phyloP scores from a whole-genome alignment of 331 rosid species.

The Pyracantha coccinea region DNA sequence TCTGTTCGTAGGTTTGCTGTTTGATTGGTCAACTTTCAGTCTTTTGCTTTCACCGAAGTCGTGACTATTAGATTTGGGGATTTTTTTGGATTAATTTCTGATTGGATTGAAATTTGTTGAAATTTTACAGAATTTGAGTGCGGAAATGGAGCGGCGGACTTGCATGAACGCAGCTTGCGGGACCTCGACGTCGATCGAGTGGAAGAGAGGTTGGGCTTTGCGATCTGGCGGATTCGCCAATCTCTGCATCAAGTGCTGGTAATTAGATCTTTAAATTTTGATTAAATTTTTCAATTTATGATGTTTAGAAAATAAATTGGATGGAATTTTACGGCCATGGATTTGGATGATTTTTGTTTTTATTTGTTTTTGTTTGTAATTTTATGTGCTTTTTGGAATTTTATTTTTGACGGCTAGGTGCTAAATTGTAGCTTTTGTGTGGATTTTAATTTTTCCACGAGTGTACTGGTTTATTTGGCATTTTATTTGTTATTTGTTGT shows the following conservation, averaged over 20 bases:
- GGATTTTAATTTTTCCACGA: not conserved
- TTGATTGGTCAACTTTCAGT: not conserved
- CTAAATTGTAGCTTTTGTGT: not conserved
- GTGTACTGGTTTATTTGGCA: not conserved
- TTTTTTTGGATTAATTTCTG: not conserved
- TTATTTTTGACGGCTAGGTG: not conserved
- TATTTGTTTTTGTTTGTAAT: not conserved
- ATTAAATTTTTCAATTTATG: not conserved
- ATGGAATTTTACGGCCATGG: constrained; percentile 9
- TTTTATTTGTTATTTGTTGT: not conserved
- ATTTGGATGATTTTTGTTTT: not conserved
- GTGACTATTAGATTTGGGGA: constrained; percentile 9
- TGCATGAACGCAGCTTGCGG: constrained; percentile 80
- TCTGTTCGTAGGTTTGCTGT: not conserved
- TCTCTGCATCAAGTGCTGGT: constrained; percentile 97
- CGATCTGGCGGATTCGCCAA: constrained; percentile 92
- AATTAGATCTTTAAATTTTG: constrained; percentile 13
- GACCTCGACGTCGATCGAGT: constrained; percentile 50
- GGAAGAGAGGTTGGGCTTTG: constrained; percentile 91
- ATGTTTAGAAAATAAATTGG: too few relatives aligned
- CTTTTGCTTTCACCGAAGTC: not conserved
- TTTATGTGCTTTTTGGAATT: not conserved
- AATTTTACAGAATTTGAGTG: constrained; percentile 31
- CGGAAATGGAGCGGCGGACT: constrained; percentile 59
- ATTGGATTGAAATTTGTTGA: not conserved